These are phyloP conservation scores for Verticillium albo-atrum DNA, from an alignment of 2,329 filamentous ascomycete genomes.

Conservation along the genomic window DNA sequence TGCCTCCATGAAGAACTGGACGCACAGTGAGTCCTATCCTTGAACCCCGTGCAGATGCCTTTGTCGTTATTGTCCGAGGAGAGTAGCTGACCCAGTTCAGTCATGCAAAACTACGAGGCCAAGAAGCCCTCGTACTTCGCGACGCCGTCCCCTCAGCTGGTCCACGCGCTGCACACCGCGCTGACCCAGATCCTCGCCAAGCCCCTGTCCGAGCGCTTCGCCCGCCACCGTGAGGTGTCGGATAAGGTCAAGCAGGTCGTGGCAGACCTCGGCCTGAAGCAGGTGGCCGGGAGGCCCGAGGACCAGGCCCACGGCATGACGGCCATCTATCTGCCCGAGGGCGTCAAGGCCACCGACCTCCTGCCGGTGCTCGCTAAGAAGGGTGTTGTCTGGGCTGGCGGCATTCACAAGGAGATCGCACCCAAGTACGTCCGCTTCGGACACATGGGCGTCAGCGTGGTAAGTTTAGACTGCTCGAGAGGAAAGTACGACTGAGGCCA, in stretches of 20 bases:
- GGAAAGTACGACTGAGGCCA: background rate
- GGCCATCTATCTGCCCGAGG: constrained; percentile 89
- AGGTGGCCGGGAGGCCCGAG: constrained; percentile 78
- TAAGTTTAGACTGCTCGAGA: constrained; percentile 33
- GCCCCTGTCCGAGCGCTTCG: constrained; percentile 78
- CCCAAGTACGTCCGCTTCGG: constrained; percentile 92
- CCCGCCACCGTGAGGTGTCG: constrained; percentile 71
- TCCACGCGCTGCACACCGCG: constrained; percentile 88
- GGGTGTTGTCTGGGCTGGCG: constrained; percentile 90
- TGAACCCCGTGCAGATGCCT: too few species aligned
- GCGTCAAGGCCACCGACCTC: constrained; percentile 73
- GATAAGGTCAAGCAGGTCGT: constrained; percentile 84
- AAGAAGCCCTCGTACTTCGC: constrained; percentile 98
- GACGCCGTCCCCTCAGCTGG: constrained; percentile 88
- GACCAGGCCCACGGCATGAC: constrained; percentile 98
- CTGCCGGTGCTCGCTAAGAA: constrained; percentile 80
- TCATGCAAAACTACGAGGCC: constrained; percentile 99
- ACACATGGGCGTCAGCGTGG: constrained; percentile 93
- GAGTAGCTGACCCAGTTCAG: constrained; percentile 30
- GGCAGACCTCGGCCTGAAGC: constrained; percentile 75
- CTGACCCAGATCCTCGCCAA: constrained; percentile 80
- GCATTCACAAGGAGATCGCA: constrained; percentile 93
- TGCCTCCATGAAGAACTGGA: constrained; percentile 95
- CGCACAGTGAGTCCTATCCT: constrained; percentile 59
- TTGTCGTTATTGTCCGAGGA: constrained; percentile 7